Conservation (phyloP, 176 grass and related monocot species). For the Avena eriantha region DNA sequence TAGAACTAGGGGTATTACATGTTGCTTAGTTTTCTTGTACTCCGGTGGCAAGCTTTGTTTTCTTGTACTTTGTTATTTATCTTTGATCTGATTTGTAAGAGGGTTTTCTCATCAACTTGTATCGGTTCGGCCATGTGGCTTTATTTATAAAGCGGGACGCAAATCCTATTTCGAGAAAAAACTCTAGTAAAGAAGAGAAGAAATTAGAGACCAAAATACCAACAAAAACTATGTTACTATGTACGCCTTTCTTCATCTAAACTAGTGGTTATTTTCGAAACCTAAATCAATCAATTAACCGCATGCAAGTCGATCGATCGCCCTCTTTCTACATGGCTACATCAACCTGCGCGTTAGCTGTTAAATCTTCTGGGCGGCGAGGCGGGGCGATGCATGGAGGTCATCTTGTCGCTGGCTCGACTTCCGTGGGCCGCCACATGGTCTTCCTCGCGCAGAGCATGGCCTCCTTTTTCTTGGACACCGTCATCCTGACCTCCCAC, state of each 20-base stretch:
- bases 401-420: conserved; percentile 43
- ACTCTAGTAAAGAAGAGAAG: background rate
- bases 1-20: too few species aligned
- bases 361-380: background rate
- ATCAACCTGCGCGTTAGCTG: background rate
- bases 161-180: background rate
- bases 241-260: background rate
- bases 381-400: background rate
- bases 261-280: background rate
- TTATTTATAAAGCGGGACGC: too few species aligned
- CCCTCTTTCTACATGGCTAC: background rate
- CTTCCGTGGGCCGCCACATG: conserved; percentile 73
- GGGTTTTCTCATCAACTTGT: too few species aligned
- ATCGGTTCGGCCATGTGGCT: too few species aligned
- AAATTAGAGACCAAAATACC: background rate
- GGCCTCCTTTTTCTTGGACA: conserved; percentile 65
- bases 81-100: too few species aligned
- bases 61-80: too few species aligned
- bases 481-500: conserved; percentile 81
- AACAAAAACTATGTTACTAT: background rate
- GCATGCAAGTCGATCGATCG: background rate
- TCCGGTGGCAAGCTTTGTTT: too few species aligned
- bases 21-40: too few species aligned
- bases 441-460: conserved; percentile 88
- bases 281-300: background rate